Evolutionary conservation across 2,329 filamentous ascomycete species (phyloP).

Genomic region (Plectosphaerella plurivora): DNA sequence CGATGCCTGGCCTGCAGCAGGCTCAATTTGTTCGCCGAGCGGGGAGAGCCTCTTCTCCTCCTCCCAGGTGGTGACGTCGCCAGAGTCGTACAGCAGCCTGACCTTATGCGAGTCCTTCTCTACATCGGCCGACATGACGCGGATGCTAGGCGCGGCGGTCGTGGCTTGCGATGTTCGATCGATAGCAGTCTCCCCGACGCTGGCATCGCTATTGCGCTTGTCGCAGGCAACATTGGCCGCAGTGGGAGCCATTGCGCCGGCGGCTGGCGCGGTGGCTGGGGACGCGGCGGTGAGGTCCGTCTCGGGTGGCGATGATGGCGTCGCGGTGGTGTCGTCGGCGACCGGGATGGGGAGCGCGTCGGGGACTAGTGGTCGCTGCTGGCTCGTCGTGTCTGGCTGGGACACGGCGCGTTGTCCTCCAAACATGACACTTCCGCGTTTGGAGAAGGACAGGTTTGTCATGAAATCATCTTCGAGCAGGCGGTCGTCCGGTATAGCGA

Average conservation of each 20-base stretch:
- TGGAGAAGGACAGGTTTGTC: conserved; percentile 54
- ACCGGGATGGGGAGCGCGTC: conserved; percentile 6
- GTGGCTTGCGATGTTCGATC: conserved; percentile 7
- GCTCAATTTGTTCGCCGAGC: conserved; percentile 40
- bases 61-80: conserved; percentile 48
- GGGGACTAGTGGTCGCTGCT: conserved; percentile 2
- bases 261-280: conserved; percentile 2
- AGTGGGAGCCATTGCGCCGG: conserved; percentile 4
- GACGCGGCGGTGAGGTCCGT: background rate
- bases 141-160: conserved; percentile 39
- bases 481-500: conserved; percentile 50
- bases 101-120: conserved; percentile 64
- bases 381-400: conserved; percentile 1
- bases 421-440: conserved; percentile 60
- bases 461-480: conserved; percentile 56
- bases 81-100: conserved; percentile 60
- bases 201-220: background rate
- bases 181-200: conserved; percentile 11
- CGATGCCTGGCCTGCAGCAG: conserved; percentile 45
- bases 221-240: conserved; percentile 1
- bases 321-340: background rate
- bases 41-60: conserved; percentile 44
- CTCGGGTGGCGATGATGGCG: background rate
- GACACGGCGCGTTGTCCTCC: conserved; percentile 26
- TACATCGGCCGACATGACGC: conserved; percentile 48